Evolutionary conservation across 495 filamentous ascomycete species (phyloP).

Genomic region (Xylaria longipes): DNA sequence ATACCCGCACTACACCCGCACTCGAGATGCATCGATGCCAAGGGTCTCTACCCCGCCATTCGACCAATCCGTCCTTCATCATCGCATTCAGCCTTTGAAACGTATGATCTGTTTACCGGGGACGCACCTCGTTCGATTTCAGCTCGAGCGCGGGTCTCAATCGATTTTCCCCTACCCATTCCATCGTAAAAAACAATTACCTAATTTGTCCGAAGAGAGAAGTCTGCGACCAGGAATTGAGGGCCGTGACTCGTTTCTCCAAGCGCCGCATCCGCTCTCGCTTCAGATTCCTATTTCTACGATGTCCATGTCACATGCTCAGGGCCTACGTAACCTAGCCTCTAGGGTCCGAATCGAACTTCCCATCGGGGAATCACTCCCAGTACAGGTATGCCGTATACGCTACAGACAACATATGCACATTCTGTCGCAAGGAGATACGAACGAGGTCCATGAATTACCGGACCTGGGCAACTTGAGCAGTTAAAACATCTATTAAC

Average conservation of each 20-base stretch:
- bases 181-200: neutral
- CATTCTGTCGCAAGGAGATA: neutral
- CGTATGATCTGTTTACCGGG: constrained; percentile 20
- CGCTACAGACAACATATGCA: constrained; percentile 2
- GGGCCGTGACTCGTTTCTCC: constrained; percentile 1
- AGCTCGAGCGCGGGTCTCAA: constrained; percentile 1
- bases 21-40: constrained; percentile 21
- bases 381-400: neutral
- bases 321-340: constrained; percentile 3
- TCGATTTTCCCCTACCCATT: neutral
- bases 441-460: neutral
- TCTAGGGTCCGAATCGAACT: constrained; percentile 4
- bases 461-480: neutral
- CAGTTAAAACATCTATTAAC: constrained; percentile 4
- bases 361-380: constrained; percentile 7
- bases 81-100: constrained; percentile 18
- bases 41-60: constrained; percentile 12
- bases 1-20: constrained; percentile 16
- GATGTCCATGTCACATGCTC: constrained; percentile 8
- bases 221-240: neutral
- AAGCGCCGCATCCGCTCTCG: constrained; percentile 21
- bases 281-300: constrained; percentile 6
- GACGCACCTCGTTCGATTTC: constrained; percentile 20
- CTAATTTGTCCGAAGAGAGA: neutral
- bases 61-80: neutral